A percentile compares a stretch with the other conserved stretches of the same genome.
These are phyloP conservation scores for Trichaptum fuscoviolaceum DNA, from an alignment of 768 basidiomycete species.

Conservation along the genomic window DNA sequence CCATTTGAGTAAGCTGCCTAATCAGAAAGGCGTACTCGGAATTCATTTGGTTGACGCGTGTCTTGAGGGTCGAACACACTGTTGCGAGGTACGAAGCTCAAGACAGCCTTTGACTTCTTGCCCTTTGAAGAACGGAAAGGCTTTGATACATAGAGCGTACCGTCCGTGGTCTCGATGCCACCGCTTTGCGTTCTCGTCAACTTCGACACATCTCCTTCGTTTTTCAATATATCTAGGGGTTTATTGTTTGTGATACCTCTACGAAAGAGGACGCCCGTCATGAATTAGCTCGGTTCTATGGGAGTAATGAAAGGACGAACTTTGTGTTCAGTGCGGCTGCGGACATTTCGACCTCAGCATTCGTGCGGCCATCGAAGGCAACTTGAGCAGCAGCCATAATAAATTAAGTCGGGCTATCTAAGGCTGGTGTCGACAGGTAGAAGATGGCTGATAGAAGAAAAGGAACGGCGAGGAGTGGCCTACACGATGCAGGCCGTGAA, in stretches of 20 bases:
- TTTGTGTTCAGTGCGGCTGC: neutral
- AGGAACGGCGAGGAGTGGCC: neutral
- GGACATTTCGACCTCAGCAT: neutral
- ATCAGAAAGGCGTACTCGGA: slow-evolving; percentile 49
- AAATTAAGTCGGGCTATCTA: neutral
- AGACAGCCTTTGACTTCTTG: slow-evolving; percentile 74
- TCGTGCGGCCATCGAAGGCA: neutral
- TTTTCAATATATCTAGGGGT: neutral
- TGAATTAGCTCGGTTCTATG: neutral
- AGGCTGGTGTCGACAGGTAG: neutral
- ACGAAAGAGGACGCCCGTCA: neutral
- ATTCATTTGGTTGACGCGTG: slow-evolving; percentile 70
- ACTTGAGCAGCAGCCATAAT: neutral
- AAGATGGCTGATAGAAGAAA: neutral
- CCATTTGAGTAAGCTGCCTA: slow-evolving; percentile 2
- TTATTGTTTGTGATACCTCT: neutral
- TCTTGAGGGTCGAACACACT: slow-evolving; percentile 84
- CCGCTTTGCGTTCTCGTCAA: slow-evolving; percentile 14
- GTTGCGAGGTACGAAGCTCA: slow-evolving; percentile 83
- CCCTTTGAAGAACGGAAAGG: slow-evolving; percentile 68
- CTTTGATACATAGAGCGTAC: slow-evolving; percentile 70
- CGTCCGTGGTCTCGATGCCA: slow-evolving; percentile 47
- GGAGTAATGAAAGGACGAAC: neutral
- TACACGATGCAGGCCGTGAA: neutral
- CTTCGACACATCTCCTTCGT: neutral